Percentiles rank a stretch among this genome's conserved stretches.
Conservation (phyloP, 2,329 filamentous ascomycete genomes). For the Nannizziopsis arthrosporioides region DNA sequence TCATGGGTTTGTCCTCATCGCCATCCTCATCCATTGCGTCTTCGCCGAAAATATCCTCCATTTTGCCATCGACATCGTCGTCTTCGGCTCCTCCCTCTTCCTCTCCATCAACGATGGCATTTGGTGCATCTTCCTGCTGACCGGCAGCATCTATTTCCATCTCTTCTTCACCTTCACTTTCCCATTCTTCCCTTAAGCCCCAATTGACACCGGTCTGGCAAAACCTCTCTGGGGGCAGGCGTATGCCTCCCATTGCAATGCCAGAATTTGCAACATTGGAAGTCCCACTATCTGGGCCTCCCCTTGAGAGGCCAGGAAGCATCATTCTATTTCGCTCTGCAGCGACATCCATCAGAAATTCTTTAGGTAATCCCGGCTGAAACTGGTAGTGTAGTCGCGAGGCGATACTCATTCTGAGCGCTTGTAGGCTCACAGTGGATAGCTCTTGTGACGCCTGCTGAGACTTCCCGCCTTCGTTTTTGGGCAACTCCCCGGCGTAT, state of each 20-base stretch:
- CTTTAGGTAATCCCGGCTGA: slow-evolving; percentile 47
- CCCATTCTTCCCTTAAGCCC: slow-evolving; percentile 42
- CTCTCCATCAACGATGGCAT: slow-evolving; percentile 18
- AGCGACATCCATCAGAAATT: slow-evolving; percentile 49
- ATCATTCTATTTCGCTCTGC: slow-evolving; percentile 44
- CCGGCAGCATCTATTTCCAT: slow-evolving; percentile 15
- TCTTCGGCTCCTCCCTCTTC: slow-evolving; percentile 27
- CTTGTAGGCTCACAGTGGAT: slow-evolving; percentile 44
- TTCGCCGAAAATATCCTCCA: slow-evolving; percentile 40
- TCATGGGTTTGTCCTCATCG: slow-evolving; percentile 34
- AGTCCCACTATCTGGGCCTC: slow-evolving; percentile 18
- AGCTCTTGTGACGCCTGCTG: slow-evolving; percentile 33
- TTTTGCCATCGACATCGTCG: slow-evolving; percentile 36
- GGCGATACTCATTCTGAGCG: slow-evolving; percentile 50
- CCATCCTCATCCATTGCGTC: slow-evolving; percentile 28
- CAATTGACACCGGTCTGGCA: slow-evolving; percentile 47
- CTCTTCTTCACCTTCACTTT: slow-evolving; percentile 19
- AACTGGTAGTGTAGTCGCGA: slow-evolving; percentile 51
- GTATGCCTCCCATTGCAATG: slow-evolving; percentile 41
- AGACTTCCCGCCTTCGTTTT: slow-evolving; percentile 24
- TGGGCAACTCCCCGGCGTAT: slow-evolving; percentile 33
- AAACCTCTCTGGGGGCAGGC: slow-evolving; percentile 52
- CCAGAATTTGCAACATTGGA: slow-evolving; percentile 20
- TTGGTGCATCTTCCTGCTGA: slow-evolving; percentile 14
- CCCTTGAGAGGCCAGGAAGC: slow-evolving; percentile 45